Conservation (phyloP, 768 basidiomycete species). For the Chiua virens region DNA sequence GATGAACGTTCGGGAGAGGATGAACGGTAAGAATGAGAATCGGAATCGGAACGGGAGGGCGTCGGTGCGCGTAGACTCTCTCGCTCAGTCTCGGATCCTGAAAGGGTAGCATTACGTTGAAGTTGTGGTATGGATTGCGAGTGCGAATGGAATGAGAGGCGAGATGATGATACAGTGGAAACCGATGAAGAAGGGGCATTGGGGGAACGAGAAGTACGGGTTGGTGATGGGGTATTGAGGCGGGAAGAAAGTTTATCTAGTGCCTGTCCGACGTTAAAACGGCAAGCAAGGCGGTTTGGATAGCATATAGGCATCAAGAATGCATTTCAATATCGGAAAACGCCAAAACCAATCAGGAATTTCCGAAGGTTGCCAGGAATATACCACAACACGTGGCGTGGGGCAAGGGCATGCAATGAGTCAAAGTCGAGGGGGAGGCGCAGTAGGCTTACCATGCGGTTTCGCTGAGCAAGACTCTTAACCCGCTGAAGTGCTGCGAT, state of each 20-base stretch:
- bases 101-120: conserved; percentile 42
- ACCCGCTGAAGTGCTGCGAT: conserved; percentile 63
- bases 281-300: not conserved
- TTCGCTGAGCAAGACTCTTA: conserved; percentile 68
- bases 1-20: conserved; percentile 39
- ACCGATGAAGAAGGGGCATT: conserved; percentile 34
- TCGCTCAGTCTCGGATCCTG: conserved; percentile 83
- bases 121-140: conserved; percentile 24
- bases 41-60: conserved; percentile 32
- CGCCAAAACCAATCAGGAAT: conserved; percentile 1
- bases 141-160: conserved; percentile 35
- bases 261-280: conserved; percentile 42
- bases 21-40: conserved; percentile 33
- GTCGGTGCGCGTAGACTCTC: conserved; percentile 46
- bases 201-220: conserved; percentile 39
- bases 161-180: conserved; percentile 39
- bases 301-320: conserved; percentile 22
- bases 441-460: conserved; percentile 59
- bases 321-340: conserved; percentile 2
- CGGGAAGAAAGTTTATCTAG: conserved; percentile 69
- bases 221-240: conserved; percentile 57
- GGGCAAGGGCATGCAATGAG: conserved; percentile 28
- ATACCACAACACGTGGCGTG: conserved; percentile 32
- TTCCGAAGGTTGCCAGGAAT: conserved; percentile 16
- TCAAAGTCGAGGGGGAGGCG: conserved; percentile 16